These are phyloP conservation scores for Lunasporangiospora selenospora DNA, from an alignment of 192 early-diverging fungal species.

Conservation along the genomic window DNA sequence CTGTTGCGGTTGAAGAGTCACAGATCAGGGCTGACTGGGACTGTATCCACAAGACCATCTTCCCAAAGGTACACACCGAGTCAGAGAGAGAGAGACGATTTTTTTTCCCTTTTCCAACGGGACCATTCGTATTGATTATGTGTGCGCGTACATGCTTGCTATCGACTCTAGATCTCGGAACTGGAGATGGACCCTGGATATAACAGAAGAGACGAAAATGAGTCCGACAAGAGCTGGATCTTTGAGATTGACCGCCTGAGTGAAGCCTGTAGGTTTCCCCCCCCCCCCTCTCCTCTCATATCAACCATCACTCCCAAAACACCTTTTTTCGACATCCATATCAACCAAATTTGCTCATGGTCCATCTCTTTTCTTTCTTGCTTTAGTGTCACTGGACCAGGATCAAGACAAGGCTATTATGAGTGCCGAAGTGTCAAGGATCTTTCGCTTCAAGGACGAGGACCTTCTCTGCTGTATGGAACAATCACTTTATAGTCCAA, in stretches of 20 bases:
- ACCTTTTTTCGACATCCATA: too few species aligned
- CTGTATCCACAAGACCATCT: slow-evolving; percentile 45
- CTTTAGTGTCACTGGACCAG: slow-evolving; percentile 43
- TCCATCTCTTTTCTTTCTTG: neutral
- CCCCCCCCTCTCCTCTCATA: too few species aligned
- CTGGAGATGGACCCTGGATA: slow-evolving; percentile 15
- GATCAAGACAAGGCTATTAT: slow-evolving; percentile 46
- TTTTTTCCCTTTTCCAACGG: too few species aligned
- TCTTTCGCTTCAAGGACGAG: slow-evolving; percentile 34
- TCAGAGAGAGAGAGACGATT: too few species aligned
- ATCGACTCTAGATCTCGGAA: slow-evolving; percentile 29
- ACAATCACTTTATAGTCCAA: too few species aligned
- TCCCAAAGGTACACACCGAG: slow-evolving; percentile 28
- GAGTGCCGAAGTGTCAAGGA: slow-evolving; percentile 24
- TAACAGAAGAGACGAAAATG: slow-evolving; percentile 14
- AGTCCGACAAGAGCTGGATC: slow-evolving; percentile 38
- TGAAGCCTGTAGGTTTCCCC: slow-evolving; percentile 48
- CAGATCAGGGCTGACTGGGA: slow-evolving; percentile 40
- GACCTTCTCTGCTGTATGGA: slow-evolving; percentile 31
- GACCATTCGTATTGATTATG: too few species aligned
- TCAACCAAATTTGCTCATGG: too few species aligned
- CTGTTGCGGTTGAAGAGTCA: slow-evolving; percentile 20
- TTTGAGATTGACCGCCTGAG: slow-evolving; percentile 36
- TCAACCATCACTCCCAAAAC: too few species aligned
- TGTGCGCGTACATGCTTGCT: too few species aligned